A percentile compares a stretch with the other conserved stretches of the same genome.
Conservation (phyloP, 768 basidiomycete genomes). For the Hygrocybe coccinea region DNA sequence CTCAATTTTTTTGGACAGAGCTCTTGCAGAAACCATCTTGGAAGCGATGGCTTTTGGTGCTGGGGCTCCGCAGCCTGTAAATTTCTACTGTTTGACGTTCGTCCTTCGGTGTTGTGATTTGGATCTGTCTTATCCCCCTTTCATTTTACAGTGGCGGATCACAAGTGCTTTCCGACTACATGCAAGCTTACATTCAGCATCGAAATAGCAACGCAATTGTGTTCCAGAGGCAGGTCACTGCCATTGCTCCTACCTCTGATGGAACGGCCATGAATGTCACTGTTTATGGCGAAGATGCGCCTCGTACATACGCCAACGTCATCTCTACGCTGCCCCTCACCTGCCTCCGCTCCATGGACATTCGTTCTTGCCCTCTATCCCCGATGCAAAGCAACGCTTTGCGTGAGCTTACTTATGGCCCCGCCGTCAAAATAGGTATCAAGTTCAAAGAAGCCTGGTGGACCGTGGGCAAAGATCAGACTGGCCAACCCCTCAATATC, state of each 20-base stretch:
- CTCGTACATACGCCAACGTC: constrained; percentile 19
- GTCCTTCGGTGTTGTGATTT: constrained; percentile 8
- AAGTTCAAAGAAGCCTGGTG: constrained; percentile 35
- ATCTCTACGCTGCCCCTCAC: constrained; percentile 33
- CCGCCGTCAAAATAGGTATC: constrained; percentile 34
- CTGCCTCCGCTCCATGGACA: constrained; percentile 26
- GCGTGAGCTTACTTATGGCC: constrained; percentile 29
- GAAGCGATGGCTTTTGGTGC: constrained; percentile 23
- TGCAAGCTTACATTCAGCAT: constrained; percentile 17
- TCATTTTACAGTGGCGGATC: constrained; percentile 17
- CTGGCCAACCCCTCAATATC: constrained; percentile 23
- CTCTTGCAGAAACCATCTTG: constrained; percentile 34
- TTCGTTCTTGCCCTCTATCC: constrained; percentile 19
- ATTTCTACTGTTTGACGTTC: constrained; percentile 23
- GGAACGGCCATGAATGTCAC: constrained; percentile 4
- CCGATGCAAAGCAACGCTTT: constrained; percentile 30
- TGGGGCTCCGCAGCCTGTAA: neutral
- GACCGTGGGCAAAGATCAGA: constrained; percentile 22
- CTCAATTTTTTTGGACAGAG: neutral
- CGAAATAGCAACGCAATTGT: neutral
- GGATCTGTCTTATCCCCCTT: neutral
- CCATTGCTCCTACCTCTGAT: constrained; percentile 7
- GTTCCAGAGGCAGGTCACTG: constrained; percentile 11
- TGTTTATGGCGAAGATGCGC: neutral
- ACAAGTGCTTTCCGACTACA: constrained; percentile 16